These are phyloP conservation scores for Solanum clarkiae DNA, from an alignment of 257 asterid species.

Conservation along the genomic window DNA sequence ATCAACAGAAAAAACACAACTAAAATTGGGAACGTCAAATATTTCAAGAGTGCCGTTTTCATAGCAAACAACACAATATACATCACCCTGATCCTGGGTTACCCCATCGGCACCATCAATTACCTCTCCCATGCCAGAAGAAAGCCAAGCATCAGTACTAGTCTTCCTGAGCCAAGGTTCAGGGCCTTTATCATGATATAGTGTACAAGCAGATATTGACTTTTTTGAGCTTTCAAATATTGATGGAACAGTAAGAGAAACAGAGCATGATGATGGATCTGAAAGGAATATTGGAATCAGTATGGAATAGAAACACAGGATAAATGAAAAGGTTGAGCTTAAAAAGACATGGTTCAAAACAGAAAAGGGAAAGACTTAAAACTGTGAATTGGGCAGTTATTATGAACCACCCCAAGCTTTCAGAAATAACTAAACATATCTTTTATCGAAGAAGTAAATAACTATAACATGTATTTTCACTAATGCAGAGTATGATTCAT, in stretches of 20 bases:
- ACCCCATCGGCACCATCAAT: constrained; percentile 82
- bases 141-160: constrained; percentile 99
- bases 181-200: constrained; percentile 87
- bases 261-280: constrained; percentile 87
- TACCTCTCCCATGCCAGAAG: constrained; percentile 82
- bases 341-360: neutral
- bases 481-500: neutral
- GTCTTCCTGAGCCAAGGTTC: constrained; percentile 94
- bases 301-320: neutral
- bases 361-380: neutral
- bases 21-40: constrained; percentile 80
- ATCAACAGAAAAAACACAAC: constrained; percentile 59
- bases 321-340: neutral
- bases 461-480: neutral
- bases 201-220: constrained; percentile 69
- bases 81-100: constrained; percentile 83
- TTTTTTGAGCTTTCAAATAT: constrained; percentile 50
- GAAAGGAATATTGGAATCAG: constrained; percentile 7
- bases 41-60: constrained; percentile 78
- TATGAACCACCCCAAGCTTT: neutral
- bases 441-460: neutral
- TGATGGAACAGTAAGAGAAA: constrained; percentile 58
- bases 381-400: neutral
- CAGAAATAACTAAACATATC: neutral
- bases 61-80: constrained; percentile 73